phyloP scores from a whole-genome alignment of 208 protist species.

The Leishmania martiniquensis region DNA sequence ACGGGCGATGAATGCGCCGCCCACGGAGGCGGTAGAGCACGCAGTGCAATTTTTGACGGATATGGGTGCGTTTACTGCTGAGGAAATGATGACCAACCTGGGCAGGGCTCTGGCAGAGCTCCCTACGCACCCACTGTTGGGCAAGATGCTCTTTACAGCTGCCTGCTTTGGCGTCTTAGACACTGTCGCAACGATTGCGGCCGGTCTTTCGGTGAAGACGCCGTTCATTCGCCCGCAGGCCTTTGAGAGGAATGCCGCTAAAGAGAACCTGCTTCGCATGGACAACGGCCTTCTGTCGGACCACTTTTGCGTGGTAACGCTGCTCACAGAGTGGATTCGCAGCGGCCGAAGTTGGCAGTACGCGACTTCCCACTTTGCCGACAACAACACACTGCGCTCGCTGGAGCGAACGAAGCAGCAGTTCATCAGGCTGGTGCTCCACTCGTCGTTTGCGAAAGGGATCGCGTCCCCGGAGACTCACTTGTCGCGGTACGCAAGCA shows the following conservation, averaged over 20 bases:
- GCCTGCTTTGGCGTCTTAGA: slow-evolving; percentile 89
- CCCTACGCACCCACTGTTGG: slow-evolving; percentile 87
- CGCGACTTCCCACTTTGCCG: slow-evolving; percentile 69
- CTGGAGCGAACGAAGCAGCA: slow-evolving; percentile 85
- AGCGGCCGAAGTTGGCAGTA: slow-evolving; percentile 62
- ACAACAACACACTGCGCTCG: slow-evolving; percentile 71
- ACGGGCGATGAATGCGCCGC: slow-evolving; percentile 75
- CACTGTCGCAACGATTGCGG: slow-evolving; percentile 86
- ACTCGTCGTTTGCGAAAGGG: slow-evolving; percentile 61
- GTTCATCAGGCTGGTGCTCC: slow-evolving; percentile 70
- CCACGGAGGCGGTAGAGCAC: slow-evolving; percentile 57
- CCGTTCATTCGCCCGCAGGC: slow-evolving; percentile 74
- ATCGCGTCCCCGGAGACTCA: slow-evolving; percentile 42
- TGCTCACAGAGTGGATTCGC: slow-evolving; percentile 75
- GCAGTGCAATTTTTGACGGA: slow-evolving; percentile 83
- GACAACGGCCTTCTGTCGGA: slow-evolving; percentile 74
- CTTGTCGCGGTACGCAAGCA: slow-evolving; percentile 68
- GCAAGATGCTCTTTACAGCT: slow-evolving; percentile 92
- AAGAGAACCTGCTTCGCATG: slow-evolving; percentile 45
- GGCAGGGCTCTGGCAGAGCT: slow-evolving; percentile 82
- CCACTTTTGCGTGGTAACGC: slow-evolving; percentile 70
- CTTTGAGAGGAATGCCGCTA: slow-evolving; percentile 48
- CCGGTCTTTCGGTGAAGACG: slow-evolving; percentile 83
- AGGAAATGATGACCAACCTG: slow-evolving; percentile 80
- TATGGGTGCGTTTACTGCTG: slow-evolving; percentile 82